A percentile compares a stretch with the other conserved stretches of the same genome.
phyloP scores from a whole-genome alignment of 306 rosid species.

The Inga oerstediana region DNA sequence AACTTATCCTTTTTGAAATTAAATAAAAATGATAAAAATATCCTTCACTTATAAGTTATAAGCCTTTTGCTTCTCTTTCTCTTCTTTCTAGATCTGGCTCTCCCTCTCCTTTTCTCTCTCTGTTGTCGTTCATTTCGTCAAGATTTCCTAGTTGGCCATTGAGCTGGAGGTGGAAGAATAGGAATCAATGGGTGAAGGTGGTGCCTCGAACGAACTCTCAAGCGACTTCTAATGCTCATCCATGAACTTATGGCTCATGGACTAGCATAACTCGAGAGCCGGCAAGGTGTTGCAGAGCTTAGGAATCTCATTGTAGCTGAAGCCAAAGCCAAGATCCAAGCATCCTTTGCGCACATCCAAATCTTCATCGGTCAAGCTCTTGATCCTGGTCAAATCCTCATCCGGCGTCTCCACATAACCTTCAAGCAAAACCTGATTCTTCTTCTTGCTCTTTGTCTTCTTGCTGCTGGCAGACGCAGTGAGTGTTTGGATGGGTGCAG shows the following conservation, averaged over 20 bases:
- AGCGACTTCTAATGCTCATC: slow-evolving; percentile 53
- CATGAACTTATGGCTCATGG: slow-evolving; percentile 73
- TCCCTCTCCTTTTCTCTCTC: neutral
- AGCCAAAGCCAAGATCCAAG: slow-evolving; percentile 69
- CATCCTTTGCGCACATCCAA: slow-evolving; percentile 84
- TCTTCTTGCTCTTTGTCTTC: slow-evolving; percentile 55
- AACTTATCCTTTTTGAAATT: no score
- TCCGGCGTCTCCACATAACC: slow-evolving; percentile 56
- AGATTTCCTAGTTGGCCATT: slow-evolving; percentile 80
- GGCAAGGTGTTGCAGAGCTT: slow-evolving; percentile 88
- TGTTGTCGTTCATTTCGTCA: neutral
- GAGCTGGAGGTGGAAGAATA: slow-evolving; percentile 41
- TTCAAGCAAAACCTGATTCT: slow-evolving; percentile 66
- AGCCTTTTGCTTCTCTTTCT: no score
- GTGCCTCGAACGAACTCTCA: slow-evolving; percentile 30
- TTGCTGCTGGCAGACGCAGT: neutral
- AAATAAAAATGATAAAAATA: no score
- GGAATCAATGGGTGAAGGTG: slow-evolving; percentile 18
- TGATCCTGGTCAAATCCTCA: slow-evolving; percentile 63
- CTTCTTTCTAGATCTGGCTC: no score
- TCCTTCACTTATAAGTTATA: no score
- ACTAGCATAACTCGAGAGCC: slow-evolving; percentile 80
- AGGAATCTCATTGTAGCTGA: slow-evolving; percentile 84
- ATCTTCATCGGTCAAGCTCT: slow-evolving; percentile 84
- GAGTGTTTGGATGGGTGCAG: no score